Evolutionary conservation across 805 yeast genomes (phyloP).

Genomic region (Kluyveromyces lactis): DNA sequence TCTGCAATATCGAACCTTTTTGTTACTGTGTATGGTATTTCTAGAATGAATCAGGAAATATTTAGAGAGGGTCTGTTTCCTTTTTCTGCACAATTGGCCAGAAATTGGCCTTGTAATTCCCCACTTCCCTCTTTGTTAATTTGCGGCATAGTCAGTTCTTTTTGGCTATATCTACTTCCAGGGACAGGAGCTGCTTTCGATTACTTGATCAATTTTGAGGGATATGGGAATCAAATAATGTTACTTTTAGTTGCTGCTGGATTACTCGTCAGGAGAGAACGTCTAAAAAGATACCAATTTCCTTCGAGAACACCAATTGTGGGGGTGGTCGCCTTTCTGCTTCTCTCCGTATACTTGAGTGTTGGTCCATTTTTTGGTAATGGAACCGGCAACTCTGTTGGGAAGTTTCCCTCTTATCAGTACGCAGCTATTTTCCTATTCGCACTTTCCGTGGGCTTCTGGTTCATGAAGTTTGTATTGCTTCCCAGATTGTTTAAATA

Average conservation of each 20-base stretch:
- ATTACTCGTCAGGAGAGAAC: conserved; percentile 41
- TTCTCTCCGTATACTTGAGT: conserved; percentile 40
- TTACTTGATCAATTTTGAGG: conserved; percentile 38
- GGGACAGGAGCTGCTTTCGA: conserved; percentile 32
- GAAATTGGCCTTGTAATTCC: conserved; percentile 47
- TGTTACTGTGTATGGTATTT: conserved; percentile 50
- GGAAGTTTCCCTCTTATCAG: conserved; percentile 32
- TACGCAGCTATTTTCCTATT: conserved; percentile 37
- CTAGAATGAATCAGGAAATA: conserved; percentile 57
- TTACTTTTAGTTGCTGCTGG: conserved; percentile 49
- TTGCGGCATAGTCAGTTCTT: conserved; percentile 26
- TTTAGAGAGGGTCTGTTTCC: conserved; percentile 59
- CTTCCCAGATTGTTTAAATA: conserved; percentile 43
- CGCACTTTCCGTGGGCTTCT: conserved; percentile 38
- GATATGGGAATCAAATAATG: conserved; percentile 41
- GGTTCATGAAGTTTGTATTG: conserved; percentile 44
- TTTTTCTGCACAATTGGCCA: conserved; percentile 41
- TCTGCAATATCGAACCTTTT: conserved; percentile 56
- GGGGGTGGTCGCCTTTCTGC: conserved; percentile 40
- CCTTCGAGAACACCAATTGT: conserved; percentile 42
- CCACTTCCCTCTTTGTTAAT: conserved; percentile 43
- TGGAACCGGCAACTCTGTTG: conserved; percentile 13
- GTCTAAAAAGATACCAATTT: conserved; percentile 41
- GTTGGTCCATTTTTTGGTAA: conserved; percentile 37
- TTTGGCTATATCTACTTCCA: conserved; percentile 30